phyloP scores from a whole-genome alignment of 768 basidiomycete species.

The Boletus insuetus region DNA sequence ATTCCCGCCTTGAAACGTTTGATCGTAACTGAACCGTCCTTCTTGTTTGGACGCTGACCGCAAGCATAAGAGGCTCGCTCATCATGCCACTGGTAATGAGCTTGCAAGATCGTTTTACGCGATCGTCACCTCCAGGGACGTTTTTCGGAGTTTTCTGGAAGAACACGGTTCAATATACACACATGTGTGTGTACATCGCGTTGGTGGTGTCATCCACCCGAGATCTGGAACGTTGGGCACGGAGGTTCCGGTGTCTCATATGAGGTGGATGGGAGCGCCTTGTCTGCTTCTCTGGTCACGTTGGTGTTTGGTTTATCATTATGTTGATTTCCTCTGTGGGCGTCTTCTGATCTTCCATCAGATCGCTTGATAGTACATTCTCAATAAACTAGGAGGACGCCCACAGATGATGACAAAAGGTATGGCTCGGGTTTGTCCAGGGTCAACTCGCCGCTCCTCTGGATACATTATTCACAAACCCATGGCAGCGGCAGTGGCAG shows the following conservation, averaged over 20 bases:
- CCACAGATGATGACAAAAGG: constrained; percentile 8
- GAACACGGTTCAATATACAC: too few relatives aligned
- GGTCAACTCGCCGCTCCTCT: background rate
- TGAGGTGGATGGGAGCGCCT: background rate
- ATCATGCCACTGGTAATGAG: background rate
- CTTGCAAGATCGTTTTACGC: background rate
- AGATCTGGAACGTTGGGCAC: background rate
- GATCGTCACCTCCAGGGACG: background rate
- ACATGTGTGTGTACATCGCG: background rate
- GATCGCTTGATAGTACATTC: background rate
- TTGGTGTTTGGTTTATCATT: background rate
- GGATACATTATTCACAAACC: background rate
- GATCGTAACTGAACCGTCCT: background rate
- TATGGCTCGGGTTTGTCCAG: background rate
- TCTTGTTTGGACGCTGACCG: too few relatives aligned
- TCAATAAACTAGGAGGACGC: background rate
- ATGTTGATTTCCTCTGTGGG: constrained; percentile 2
- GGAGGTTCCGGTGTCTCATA: background rate
- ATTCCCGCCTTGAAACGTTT: background rate
- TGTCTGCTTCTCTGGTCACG: background rate
- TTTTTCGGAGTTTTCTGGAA: constrained; percentile 2
- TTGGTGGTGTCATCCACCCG: background rate
- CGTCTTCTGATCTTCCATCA: constrained; percentile 7
- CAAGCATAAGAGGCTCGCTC: too few relatives aligned
- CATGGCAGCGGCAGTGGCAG: constrained; percentile 5